Base-by-base conservation (phyloP, 139 green algal species). In the Haematococcus lacustris region DNA sequence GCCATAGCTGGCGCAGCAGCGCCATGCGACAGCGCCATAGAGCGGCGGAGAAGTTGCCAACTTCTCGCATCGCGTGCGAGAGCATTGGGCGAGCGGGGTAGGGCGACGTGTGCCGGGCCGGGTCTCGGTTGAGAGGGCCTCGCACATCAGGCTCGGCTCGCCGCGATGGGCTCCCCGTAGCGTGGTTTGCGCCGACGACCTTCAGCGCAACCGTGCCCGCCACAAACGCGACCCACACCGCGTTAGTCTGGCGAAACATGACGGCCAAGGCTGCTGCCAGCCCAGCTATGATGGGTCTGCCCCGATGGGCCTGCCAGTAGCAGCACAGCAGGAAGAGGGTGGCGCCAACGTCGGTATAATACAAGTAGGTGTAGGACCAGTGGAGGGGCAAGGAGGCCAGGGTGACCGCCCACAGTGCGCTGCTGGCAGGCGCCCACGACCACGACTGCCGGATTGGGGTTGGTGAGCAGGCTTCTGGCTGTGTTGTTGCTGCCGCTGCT, bases 281-380 rank as follows among this genome's bases (percentile, higher is more conserved):
- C 4, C 70, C 83, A 0, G 80, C 76, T 3, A 38, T 3, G 25
- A 35, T 2, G 47, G 65, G 66, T 26, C 70, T 68, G 34, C 73
- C 61, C 23, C 26, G 62, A 35, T 53, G 25, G 17, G 63, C 47
- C 62, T 77, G 63, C 62, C 2, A 6, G 32, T 39, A 60, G 41
- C 70, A 79, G 9, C 83, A 71, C 66, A 96, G 69, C 0, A 93
- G 72, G 38, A 91, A 88, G 1, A 88, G 73, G 33, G 87, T 67
- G 26, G 88, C 88, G n/a, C 76, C 84, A 3, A 93, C 85, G 70
- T 98, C 93, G 1, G 93, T 98, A 82, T 98, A 98, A 73, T 88
- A 97, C 1, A 98, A 72, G 65, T 93, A 94, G 9, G 71, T 70
- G 75, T 89, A 98, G 78, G 97, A 97, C 71, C 91, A 94, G 75